These are phyloP conservation scores for Fraxinus velutina DNA, from an alignment of 305 asterid genomes.

Conservation along the genomic window DNA sequence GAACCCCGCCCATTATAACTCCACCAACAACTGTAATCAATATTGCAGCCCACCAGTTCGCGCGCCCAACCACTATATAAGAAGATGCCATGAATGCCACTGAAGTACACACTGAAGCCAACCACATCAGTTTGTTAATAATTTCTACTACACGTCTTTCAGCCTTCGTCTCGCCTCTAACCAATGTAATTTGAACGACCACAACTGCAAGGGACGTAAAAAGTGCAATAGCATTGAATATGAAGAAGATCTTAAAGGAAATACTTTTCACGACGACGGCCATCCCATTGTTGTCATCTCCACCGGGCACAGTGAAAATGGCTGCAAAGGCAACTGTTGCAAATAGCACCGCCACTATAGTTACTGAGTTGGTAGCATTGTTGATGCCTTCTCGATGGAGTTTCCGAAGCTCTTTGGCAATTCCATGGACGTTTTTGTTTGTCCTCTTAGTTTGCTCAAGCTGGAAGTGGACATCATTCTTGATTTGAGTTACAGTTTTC, in stretches of 20 bases:
- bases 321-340: conserved; percentile 60
- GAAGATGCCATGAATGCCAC: conserved; percentile 59
- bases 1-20: conserved; percentile 53
- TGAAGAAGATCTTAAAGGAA: conserved; percentile 51
- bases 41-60: conserved; percentile 46
- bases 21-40: conserved; percentile 51
- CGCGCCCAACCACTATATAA: conserved; percentile 54
- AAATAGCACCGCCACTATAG: conserved; percentile 55
- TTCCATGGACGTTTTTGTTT: conserved; percentile 53
- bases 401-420: conserved; percentile 54
- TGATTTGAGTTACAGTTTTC: conserved; percentile 54
- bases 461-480: conserved; percentile 56
- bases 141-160: conserved; percentile 50
- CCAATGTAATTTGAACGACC: conserved; percentile 54
- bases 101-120: conserved; percentile 56
- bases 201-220: conserved; percentile 58
- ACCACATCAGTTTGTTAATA: conserved; percentile 57
- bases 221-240: conserved; percentile 52
- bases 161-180: conserved; percentile 57
- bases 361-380: conserved; percentile 61
- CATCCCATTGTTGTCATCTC: conserved; percentile 36
- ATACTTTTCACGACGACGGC: conserved; percentile 39
- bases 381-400: conserved; percentile 61
- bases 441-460: conserved; percentile 55
- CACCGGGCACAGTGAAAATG: conserved; percentile 55